Percentiles rank a stretch among this genome's conserved stretches.
These are phyloP conservation scores for Boletus subparvulus DNA, from an alignment of 768 basidiomycete species.

Conservation along the genomic window DNA sequence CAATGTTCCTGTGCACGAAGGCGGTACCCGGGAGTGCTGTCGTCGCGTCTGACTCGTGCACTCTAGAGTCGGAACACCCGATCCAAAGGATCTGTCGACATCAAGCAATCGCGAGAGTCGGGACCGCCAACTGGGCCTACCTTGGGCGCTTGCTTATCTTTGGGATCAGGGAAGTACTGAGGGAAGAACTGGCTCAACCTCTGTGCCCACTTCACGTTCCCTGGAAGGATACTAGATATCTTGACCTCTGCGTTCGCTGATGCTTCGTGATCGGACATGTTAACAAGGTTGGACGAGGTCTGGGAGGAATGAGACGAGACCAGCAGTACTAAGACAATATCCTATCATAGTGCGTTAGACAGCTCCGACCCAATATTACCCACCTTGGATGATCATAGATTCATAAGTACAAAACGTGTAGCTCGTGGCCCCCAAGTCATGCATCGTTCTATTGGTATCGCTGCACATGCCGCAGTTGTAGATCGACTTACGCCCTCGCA, in stretches of 20 bases:
- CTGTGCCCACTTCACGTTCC: conserved; percentile 21
- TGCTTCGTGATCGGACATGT: neutral
- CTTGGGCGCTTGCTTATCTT: conserved; percentile 18
- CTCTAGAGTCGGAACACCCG: conserved; percentile 82
- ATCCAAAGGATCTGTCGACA: conserved; percentile 65
- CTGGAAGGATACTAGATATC: conserved; percentile 1
- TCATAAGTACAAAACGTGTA: neutral
- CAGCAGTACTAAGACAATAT: neutral
- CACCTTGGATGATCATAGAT: neutral
- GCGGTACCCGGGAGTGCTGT: conserved; percentile 72
- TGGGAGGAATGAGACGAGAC: neutral
- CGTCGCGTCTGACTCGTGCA: conserved; percentile 75
- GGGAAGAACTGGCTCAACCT: conserved; percentile 22
- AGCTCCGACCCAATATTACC: neutral
- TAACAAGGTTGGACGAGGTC: neutral
- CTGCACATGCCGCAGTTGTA: neutral
- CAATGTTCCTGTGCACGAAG: conserved; percentile 85
- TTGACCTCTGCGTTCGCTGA: neutral
- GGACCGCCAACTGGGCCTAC: neutral
- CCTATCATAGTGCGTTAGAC: neutral
- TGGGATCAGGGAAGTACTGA: conserved; percentile 20
- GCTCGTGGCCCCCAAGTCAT: neutral
- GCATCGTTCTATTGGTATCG: neutral
- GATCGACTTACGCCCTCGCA: neutral
- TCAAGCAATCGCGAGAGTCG: neutral